Conservation (phyloP, 2,329 filamentous ascomycete species). For the Pseudopyricularia javanii region DNA sequence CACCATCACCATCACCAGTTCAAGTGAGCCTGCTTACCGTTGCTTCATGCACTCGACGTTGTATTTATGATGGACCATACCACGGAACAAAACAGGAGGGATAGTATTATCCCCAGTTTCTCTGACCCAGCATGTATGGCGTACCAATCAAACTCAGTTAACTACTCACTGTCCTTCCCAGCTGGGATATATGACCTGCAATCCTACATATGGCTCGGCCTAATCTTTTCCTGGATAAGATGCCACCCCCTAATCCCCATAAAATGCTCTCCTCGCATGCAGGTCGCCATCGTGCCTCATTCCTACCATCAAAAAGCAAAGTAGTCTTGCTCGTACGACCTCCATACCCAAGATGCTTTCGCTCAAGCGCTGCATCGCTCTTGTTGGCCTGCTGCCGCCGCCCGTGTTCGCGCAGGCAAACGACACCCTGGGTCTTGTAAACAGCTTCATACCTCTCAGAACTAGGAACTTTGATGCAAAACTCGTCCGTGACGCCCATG, state of each 20-base stretch:
- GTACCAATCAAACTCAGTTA: too few relatives aligned
- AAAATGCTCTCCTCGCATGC: not conserved
- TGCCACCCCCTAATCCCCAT: not conserved
- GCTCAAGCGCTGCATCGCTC: not conserved
- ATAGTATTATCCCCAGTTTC: not conserved
- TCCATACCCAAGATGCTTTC: not conserved
- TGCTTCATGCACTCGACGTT: not conserved
- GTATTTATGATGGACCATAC: not conserved
- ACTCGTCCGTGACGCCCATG: slow-evolving; percentile 30
- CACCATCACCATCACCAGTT: not conserved
- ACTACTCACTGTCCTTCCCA: too few relatives aligned
- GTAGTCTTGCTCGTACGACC: not conserved
- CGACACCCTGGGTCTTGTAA: slow-evolving; percentile 4
- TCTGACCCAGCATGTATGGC: too few relatives aligned
- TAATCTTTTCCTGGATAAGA: too few relatives aligned
- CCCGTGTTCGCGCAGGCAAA: not conserved
- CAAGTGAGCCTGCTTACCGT: not conserved
- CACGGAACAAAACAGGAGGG: not conserved
- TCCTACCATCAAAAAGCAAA: too few relatives aligned
- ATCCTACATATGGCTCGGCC: too few relatives aligned
- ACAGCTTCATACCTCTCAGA: slow-evolving; percentile 25
- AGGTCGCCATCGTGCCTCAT: not conserved
- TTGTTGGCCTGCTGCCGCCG: not conserved
- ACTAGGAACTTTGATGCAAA: slow-evolving; percentile 28
- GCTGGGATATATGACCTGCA: too few relatives aligned